A percentile compares a stretch with the other conserved stretches of the same genome.
Evolutionary conservation across 805 yeast genomes (phyloP).

Genomic region (Teunomyces pallodes): DNA sequence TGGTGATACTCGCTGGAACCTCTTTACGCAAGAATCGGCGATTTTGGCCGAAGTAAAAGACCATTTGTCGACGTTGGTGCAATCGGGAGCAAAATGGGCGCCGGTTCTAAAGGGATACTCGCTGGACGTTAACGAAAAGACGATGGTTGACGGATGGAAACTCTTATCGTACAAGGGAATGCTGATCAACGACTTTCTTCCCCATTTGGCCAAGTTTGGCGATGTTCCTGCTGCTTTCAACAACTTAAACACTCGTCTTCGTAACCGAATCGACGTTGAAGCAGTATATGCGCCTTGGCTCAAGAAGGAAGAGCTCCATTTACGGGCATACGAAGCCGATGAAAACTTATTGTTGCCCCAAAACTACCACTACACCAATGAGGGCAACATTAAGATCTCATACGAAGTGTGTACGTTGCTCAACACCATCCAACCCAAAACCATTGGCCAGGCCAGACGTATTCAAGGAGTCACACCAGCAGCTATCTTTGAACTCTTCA

Average conservation of each 20-base stretch:
- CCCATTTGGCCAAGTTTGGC: constrained; percentile 23
- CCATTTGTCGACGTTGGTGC: constrained; percentile 42
- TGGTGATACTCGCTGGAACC: constrained; percentile 52
- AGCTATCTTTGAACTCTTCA: constrained; percentile 75
- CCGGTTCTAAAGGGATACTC: constrained; percentile 42
- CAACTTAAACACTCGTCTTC: constrained; percentile 37
- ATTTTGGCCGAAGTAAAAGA: constrained; percentile 45
- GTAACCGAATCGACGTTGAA: constrained; percentile 67
- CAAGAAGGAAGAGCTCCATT: constrained; percentile 64
- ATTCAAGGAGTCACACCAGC: constrained; percentile 96
- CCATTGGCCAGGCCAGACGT: constrained; percentile 93
- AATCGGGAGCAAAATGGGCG: constrained; percentile 66
- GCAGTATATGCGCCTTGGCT: constrained; percentile 82
- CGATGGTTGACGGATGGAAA: constrained; percentile 60
- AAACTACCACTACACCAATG: constrained; percentile 57
- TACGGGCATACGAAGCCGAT: constrained; percentile 79
- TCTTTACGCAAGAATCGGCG: constrained; percentile 42
- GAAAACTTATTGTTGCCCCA: constrained; percentile 72
- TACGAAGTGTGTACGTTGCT: constrained; percentile 69
- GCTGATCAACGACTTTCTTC: constrained; percentile 26
- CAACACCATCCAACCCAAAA: constrained; percentile 76
- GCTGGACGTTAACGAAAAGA: constrained; percentile 45
- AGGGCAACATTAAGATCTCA: constrained; percentile 56
- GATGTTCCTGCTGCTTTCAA: constrained; percentile 23
- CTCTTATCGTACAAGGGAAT: constrained; percentile 56